phyloP scores from a whole-genome alignment of 768 basidiomycete genomes.

The Pholiota microspora region DNA sequence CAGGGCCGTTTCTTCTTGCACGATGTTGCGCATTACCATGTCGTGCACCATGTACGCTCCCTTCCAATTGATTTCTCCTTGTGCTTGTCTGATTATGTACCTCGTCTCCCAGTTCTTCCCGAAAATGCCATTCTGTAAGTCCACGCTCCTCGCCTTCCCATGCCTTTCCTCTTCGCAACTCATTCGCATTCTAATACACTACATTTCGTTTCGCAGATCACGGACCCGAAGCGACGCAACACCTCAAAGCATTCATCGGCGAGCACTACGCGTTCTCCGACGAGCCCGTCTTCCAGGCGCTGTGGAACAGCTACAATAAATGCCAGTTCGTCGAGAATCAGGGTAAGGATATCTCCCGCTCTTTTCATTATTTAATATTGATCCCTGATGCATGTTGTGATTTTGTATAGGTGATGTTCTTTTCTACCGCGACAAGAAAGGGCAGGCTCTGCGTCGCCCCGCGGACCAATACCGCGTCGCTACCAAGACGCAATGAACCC shows the following conservation, averaged over 20 bases:
- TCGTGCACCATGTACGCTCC: conserved; percentile 53
- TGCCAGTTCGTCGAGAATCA: conserved; percentile 61
- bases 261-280: conserved; percentile 47
- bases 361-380: too few species aligned
- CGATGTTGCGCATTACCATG: conserved; percentile 63
- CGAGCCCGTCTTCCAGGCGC: conserved; percentile 39
- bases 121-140: conserved; percentile 55
- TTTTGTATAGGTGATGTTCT: conserved; percentile 44
- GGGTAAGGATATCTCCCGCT: conserved; percentile 26
- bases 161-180: too few species aligned
- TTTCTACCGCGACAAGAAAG: conserved; percentile 45
- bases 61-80: background rate
- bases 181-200: background rate
- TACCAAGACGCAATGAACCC: conserved; percentile 15
- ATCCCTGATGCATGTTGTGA: too few species aligned
- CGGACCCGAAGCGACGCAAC: conserved; percentile 47
- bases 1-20: conserved; percentile 68
- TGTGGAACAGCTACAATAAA: conserved; percentile 54
- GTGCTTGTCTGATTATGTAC: background rate
- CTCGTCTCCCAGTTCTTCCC: conserved; percentile 51
- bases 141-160: too few species aligned
- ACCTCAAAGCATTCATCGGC: conserved; percentile 47
- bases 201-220: conserved; percentile 36
- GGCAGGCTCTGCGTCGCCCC: conserved; percentile 34
- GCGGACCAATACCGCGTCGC: conserved; percentile 19